These are phyloP conservation scores for Trichoderma sp. DNA, from an alignment of 2,329 filamentous ascomycete genomes.

Conservation along the genomic window DNA sequence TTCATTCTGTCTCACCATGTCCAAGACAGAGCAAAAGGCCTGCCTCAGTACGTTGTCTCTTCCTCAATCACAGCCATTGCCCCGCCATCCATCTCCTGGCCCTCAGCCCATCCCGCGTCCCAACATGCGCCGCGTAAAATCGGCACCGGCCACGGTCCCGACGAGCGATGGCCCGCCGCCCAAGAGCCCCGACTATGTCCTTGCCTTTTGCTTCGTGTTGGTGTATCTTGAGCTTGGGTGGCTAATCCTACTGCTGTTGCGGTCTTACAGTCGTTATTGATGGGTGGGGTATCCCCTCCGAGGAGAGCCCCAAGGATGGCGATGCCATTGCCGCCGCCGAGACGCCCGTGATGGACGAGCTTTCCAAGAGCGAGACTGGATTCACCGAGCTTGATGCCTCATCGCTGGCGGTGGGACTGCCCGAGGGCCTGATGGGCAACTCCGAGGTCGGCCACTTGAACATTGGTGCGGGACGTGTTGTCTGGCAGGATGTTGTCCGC, in stretches of 20 bases:
- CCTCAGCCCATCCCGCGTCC: constrained; percentile 25
- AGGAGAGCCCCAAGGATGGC: constrained; percentile 79
- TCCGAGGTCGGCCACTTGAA: constrained; percentile 98
- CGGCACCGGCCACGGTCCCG: constrained; percentile 28
- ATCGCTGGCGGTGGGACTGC: constrained; percentile 90
- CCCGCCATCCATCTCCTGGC: constrained; percentile 25
- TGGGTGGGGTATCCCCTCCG: constrained; percentile 89
- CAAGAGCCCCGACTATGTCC: constrained; percentile 41
- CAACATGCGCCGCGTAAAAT: constrained; percentile 30
- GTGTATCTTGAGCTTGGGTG: constrained; percentile 59
- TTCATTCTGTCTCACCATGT: constrained; percentile 43
- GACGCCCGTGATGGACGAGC: constrained; percentile 92
- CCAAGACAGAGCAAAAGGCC: constrained; percentile 60
- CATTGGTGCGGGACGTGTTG: constrained; percentile 94
- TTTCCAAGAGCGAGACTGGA: constrained; percentile 78
- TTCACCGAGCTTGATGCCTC: constrained; percentile 95
- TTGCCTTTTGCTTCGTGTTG: constrained; percentile 54
- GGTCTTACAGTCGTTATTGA: constrained; percentile 86
- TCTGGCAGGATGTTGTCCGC: constrained; percentile 97
- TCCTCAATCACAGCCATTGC: constrained; percentile 34
- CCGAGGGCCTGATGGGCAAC: constrained; percentile 98
- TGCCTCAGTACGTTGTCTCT: constrained; percentile 59
- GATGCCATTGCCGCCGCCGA: constrained; percentile 94
- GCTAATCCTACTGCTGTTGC: constrained; percentile 60
- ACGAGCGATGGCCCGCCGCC: constrained; percentile 18